Percentiles rank a stretch among this genome's conserved stretches.
These are phyloP conservation scores for Volvariella volvacea DNA, from an alignment of 1,284 basidiomycete genomes.

Conservation along the genomic window DNA sequence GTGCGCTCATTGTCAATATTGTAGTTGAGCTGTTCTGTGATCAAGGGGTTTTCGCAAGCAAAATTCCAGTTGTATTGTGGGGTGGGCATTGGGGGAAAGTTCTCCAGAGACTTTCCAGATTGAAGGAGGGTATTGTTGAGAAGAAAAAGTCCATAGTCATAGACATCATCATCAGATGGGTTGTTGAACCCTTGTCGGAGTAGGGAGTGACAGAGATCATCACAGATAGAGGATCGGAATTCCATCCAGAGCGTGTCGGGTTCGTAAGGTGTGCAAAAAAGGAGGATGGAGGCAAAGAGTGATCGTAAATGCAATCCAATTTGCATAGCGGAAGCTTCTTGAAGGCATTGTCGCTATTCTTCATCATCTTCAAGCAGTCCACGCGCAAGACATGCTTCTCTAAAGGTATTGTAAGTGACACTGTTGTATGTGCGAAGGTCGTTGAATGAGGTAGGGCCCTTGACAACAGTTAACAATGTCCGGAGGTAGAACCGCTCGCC, in stretches of 20 bases:
- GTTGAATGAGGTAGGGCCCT: conserved; percentile 23
- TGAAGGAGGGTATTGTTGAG: conserved; percentile 18
- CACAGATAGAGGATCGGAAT: conserved; percentile 27
- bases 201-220: conserved; percentile 25
- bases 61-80: conserved; percentile 20
- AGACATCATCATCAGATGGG: conserved; percentile 16
- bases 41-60: conserved; percentile 22
- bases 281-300: conserved; percentile 31
- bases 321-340: conserved; percentile 30
- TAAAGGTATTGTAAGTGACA: conserved; percentile 13
- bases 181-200: conserved; percentile 7
- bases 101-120: conserved; percentile 14
- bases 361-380: conserved; percentile 35
- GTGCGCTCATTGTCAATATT: conserved; percentile 14
- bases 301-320: conserved; percentile 24
- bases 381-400: conserved; percentile 26
- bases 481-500: conserved; percentile 28
- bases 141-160: conserved; percentile 25
- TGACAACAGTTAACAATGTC: conserved; percentile 23
- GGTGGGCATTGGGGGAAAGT: conserved; percentile 20
- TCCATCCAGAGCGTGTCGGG: conserved; percentile 24
- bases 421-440: conserved; percentile 19
- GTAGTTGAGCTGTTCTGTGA: conserved; percentile 32
- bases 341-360: conserved; percentile 31
- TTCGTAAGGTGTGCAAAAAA: conserved; percentile 19